A percentile compares a stretch with the other conserved stretches of the same genome.
Conservation (phyloP, 768 basidiomycete genomes). For the Kwoniella bestiolae region DNA sequence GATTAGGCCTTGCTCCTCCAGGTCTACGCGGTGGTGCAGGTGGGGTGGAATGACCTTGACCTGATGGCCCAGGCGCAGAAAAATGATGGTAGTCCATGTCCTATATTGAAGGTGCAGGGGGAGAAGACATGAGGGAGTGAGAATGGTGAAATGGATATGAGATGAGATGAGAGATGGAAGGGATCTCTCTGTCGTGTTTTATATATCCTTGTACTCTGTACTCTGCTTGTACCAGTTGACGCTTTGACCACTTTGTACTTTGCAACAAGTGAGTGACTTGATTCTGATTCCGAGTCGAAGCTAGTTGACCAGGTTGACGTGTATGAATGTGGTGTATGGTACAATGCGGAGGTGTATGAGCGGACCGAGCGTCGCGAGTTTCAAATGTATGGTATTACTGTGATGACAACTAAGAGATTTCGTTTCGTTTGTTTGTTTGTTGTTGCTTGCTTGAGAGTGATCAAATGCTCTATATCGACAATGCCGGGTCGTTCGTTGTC, state of each 20-base stretch:
- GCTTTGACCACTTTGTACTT: not conserved
- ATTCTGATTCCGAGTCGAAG: not conserved
- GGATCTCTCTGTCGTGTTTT: no score
- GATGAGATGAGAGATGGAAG: not conserved
- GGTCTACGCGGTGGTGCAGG: slow-evolving; percentile 29
- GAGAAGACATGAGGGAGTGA: not conserved
- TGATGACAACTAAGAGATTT: no score
- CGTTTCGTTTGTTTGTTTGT: no score
- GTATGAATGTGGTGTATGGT: not conserved
- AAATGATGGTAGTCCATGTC: not conserved
- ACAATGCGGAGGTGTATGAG: not conserved
- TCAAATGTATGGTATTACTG: no score
- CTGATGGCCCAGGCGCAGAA: not conserved
- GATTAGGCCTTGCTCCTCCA: slow-evolving; percentile 45
- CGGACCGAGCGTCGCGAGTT: slow-evolving; percentile 12
- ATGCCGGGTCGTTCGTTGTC: no score
- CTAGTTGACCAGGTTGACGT: not conserved
- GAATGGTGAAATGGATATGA: not conserved
- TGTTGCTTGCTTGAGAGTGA: no score
- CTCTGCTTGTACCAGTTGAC: not conserved
- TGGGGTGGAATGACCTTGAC: not conserved
- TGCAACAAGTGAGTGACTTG: not conserved
- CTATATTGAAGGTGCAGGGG: not conserved
- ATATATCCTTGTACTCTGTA: no score
- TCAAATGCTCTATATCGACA: no score